Evolutionary conservation across 2,329 filamentous ascomycete genomes (phyloP).

Genomic region (Gnomoniopsis sp.): DNA sequence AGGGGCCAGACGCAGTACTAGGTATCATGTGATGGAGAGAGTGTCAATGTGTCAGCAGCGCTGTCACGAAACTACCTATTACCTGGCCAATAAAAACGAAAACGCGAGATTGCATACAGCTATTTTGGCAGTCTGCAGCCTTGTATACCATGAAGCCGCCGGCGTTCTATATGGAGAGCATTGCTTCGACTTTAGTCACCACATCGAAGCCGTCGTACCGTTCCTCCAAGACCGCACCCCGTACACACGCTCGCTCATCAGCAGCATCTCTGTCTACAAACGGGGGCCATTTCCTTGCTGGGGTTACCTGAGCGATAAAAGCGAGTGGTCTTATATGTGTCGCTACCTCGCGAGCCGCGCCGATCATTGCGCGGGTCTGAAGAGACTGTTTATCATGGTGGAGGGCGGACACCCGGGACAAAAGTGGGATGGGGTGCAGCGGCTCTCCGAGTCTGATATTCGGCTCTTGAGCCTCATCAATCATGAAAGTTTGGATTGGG

Average conservation of each 20-base stretch:
- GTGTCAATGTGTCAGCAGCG: conserved; percentile 33
- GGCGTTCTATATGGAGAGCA: conserved; percentile 54
- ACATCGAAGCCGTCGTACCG: conserved; percentile 57
- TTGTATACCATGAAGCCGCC: conserved; percentile 53
- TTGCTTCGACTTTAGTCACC: conserved; percentile 56
- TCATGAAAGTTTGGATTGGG: conserved; percentile 55
- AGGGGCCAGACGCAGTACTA: conserved; percentile 2
- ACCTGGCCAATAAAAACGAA: conserved; percentile 37
- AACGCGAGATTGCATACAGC: conserved; percentile 38
- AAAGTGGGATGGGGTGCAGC: conserved; percentile 47
- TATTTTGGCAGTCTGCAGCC: conserved; percentile 43
- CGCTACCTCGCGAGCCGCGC: conserved; percentile 39
- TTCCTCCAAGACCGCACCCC: conserved; percentile 54
- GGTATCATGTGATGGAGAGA: conserved; percentile 39
- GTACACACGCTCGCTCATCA: conserved; percentile 42
- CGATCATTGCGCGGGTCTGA: conserved; percentile 39
- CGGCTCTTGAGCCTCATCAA: conserved; percentile 38
- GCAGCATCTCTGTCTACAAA: conserved; percentile 52
- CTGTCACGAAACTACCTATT: conserved; percentile 53
- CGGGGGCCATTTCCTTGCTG: conserved; percentile 49
- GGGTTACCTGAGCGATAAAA: conserved; percentile 45
- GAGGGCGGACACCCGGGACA: conserved; percentile 48
- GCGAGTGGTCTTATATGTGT: conserved; percentile 53
- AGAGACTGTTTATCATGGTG: conserved; percentile 46
- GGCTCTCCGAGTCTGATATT: conserved; percentile 33